Percentiles rank a stretch among this genome's conserved stretches.
Conservation (phyloP, 805 yeast species). For the Nakazawaea wickerhamii region DNA sequence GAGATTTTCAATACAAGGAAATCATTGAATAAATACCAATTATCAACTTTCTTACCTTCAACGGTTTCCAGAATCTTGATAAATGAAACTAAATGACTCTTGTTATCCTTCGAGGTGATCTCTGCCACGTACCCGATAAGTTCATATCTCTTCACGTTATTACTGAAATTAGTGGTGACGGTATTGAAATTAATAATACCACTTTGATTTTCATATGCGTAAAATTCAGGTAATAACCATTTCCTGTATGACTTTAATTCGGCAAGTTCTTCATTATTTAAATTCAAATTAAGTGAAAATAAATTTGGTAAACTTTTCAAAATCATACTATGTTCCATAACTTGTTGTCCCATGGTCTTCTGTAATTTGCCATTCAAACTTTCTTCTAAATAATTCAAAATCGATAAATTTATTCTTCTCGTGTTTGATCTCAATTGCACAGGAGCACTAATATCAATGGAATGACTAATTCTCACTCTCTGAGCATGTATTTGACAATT, state of each 20-base stretch:
- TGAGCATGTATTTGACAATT: constrained; percentile 34
- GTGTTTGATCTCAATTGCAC: constrained; percentile 20
- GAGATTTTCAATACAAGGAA: constrained; percentile 75
- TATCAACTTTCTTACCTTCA: constrained; percentile 19
- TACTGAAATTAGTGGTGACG: constrained; percentile 23
- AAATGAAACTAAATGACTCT: constrained; percentile 59
- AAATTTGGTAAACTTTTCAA: constrained; percentile 60
- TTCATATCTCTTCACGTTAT: constrained; percentile 41
- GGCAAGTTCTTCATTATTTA: constrained; percentile 50
- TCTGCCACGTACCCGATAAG: constrained; percentile 68
- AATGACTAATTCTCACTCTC: constrained; percentile 30
- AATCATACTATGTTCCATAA: constrained; percentile 46
- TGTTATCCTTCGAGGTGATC: constrained; percentile 49
- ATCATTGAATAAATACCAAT: constrained; percentile 88
- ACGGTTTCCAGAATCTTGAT: constrained; percentile 37
- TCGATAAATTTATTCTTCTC: constrained; percentile 28
- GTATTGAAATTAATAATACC: constrained; percentile 32
- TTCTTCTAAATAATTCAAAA: constrained; percentile 56
- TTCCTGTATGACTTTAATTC: constrained; percentile 41
- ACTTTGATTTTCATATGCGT: constrained; percentile 34
- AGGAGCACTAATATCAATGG: constrained; percentile 40
- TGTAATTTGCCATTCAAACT: constrained; percentile 49
- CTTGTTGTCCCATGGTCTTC: constrained; percentile 45
- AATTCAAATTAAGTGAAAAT: constrained; percentile 53
- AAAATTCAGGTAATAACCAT: constrained; percentile 64